Evolutionary conservation across 1,284 basidiomycete species (phyloP).

Genomic region (Kwoniella shivajii): DNA sequence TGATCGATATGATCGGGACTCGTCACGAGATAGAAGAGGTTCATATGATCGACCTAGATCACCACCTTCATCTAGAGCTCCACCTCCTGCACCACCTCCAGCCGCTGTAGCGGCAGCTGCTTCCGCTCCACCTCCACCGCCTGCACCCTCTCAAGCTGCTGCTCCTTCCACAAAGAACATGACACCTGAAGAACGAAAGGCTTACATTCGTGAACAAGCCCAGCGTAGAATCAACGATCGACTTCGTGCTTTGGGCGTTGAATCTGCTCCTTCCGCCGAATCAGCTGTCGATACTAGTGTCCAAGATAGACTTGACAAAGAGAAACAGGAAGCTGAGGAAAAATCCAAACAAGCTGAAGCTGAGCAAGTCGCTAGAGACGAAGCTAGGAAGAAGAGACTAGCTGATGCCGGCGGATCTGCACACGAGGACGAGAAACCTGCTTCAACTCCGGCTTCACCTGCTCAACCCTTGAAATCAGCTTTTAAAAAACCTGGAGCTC

Average conservation of each 20-base stretch:
- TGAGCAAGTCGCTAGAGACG: conserved; percentile 74
- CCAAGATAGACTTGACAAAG: conserved; percentile 76
- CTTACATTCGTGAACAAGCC: conserved; percentile 79
- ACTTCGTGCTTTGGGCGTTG: conserved; percentile 79
- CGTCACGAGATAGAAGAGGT: conserved; percentile 34
- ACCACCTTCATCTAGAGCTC: conserved; percentile 26
- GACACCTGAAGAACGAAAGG: conserved; percentile 80
- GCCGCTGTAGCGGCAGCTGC: conserved; percentile 37
- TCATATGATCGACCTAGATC: conserved; percentile 38
- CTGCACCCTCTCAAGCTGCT: conserved; percentile 60
- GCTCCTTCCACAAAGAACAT: conserved; percentile 68
- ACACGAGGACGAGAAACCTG: conserved; percentile 54
- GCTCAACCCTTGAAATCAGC: conserved; percentile 41
- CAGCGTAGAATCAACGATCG: conserved; percentile 82
- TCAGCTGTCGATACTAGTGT: conserved; percentile 69
- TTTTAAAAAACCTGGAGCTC: conserved; percentile 40
- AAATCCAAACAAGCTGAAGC: conserved; percentile 71
- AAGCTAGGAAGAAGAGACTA: conserved; percentile 66
- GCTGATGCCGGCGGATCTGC: conserved; percentile 39
- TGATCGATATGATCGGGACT: conserved; percentile 52
- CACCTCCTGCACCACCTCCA: conserved; percentile 36
- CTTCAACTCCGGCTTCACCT: conserved; percentile 34
- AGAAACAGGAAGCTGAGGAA: conserved; percentile 83
- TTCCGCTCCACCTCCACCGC: conserved; percentile 55
- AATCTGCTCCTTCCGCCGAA: conserved; percentile 59